Evolutionary conservation across 2,329 filamentous ascomycete genomes (phyloP).

Genomic region (Thielaviopsis punctulata): DNA sequence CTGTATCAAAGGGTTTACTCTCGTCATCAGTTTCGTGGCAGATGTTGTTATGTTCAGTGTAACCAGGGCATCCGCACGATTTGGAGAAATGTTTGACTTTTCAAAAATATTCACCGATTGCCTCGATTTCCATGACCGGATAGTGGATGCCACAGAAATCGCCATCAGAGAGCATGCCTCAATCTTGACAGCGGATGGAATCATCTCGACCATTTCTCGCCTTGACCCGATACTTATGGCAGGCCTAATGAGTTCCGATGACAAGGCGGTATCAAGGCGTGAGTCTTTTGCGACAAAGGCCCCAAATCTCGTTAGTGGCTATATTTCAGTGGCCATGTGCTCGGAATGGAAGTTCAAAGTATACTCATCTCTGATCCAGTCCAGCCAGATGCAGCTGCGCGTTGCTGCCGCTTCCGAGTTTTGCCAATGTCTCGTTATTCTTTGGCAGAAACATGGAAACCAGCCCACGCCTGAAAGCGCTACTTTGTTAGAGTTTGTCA

Average conservation of each 20-base stretch:
- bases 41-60: background rate
- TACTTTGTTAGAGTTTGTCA: conserved; percentile 47
- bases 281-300: background rate
- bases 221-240: background rate
- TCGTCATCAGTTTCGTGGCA: background rate
- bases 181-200: background rate
- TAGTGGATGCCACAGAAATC: background rate
- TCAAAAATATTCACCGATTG: background rate
- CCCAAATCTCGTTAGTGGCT: conserved; percentile 23
- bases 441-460: conserved; percentile 45
- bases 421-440: conserved; percentile 48
- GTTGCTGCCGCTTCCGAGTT: conserved; percentile 62
- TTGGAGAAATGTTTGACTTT: background rate
- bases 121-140: background rate
- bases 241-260: background rate
- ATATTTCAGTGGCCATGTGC: conserved; percentile 33
- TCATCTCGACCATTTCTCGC: background rate
- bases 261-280: background rate
- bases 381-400: conserved; percentile 79
- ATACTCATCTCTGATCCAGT: conserved; percentile 56
- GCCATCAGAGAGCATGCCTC: background rate
- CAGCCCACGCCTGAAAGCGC: conserved; percentile 22
- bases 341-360: conserved; percentile 54
- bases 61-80: background rate
- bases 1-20: background rate